Evolutionary conservation across 139 green algal species (phyloP), one percentile per base, ranked within the genome.

Genomic region (Chara braunii): DNA sequence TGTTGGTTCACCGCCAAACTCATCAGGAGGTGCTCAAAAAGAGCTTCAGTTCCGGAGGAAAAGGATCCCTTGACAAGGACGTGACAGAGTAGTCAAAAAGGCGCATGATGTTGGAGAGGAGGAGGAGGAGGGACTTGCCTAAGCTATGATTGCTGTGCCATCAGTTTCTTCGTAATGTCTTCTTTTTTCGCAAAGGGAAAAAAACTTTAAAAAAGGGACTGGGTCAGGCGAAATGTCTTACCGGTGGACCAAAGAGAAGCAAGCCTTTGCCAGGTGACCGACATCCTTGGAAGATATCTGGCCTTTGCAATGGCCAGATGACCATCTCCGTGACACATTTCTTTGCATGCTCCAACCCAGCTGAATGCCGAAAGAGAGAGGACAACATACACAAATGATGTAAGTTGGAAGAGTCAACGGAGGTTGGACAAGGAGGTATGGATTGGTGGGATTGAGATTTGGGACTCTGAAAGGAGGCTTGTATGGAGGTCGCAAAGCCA

Each of bases 241-340:
- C 62, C 35, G 86, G 86, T 6, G 88, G 85, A 5, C 87, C 87
- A 70, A 91, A 97, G 14, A 97, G 80, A 24, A 97, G 87, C 64
- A 98, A 80, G 33, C 92, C 92, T 43, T 86, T 86, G 7, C 86
- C 85, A 4, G 92, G 90, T 0, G 88, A 83, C 5, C 92, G 82
- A 28, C 33, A 35, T 12, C 75, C 70, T 43, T 57, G 81, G 74
- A 97, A 98, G 23, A 98, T 80, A 36, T 89, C 51, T 3, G 92
- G 91, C 74, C 95, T 92, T 37, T 90, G 75, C 75, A 95, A 91
- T 35, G 92, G 92, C 92, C 90, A 97, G 33, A 98, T 92, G 26
- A 97, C 86, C 56, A 95, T 82, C 79, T 98, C 92, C 73, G 93
- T 55, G 33, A 77, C 42, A 22, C 60, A 48, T 7, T 43, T 4